These are phyloP conservation scores for Trifolium subterraneum DNA, from an alignment of 306 rosid genomes.

Conservation along the genomic window DNA sequence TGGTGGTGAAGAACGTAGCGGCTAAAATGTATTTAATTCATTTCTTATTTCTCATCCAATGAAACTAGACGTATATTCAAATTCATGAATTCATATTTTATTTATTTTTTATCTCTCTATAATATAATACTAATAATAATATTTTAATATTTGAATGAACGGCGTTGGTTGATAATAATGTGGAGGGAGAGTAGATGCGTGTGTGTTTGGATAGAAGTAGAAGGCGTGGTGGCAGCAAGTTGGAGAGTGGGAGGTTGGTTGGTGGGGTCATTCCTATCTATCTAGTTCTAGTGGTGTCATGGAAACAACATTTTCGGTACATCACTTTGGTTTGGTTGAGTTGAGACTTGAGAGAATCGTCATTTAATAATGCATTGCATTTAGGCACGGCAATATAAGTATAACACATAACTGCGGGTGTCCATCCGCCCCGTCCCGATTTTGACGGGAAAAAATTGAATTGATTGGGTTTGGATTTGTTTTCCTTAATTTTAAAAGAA, in stretches of 20 bases:
- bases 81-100: neutral
- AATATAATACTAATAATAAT: too few species aligned
- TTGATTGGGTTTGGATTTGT: too few species aligned
- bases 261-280: slow-evolving; percentile 36
- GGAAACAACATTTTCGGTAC: neutral
- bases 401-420: too few species aligned
- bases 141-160: too few species aligned
- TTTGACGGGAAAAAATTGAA: too few species aligned
- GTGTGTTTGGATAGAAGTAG: neutral
- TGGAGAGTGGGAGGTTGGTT: neutral
- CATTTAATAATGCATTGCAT: too few species aligned
- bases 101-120: neutral
- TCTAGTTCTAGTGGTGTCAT: neutral
- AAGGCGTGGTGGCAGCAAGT: slow-evolving; percentile 1
- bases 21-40: slow-evolving; percentile 11
- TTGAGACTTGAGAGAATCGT: too few species aligned
- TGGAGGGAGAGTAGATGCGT: neutral
- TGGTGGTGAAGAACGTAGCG: slow-evolving; percentile 30
- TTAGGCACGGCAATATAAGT: too few species aligned
- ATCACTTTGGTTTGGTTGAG: neutral
- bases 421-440: too few species aligned
- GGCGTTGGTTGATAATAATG: slow-evolving; percentile 2
- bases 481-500: too few species aligned
- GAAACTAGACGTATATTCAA: neutral
- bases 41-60: slow-evolving; percentile 21